Evolutionary conservation across 768 basidiomycete species (phyloP).

Genomic region (Favolaschia claudopus): DNA sequence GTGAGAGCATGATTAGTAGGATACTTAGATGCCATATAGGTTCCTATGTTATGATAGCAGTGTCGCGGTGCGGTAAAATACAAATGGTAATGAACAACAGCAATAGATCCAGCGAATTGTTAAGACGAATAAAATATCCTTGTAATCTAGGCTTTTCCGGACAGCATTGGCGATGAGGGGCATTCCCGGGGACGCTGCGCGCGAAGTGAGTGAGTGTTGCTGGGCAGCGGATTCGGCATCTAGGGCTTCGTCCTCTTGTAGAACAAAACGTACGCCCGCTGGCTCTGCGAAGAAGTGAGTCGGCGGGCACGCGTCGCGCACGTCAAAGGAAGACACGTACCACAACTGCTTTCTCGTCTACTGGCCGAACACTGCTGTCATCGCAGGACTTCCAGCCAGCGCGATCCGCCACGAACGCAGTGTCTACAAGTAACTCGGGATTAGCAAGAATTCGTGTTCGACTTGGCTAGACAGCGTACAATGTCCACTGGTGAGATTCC

Average conservation of each 20-base stretch:
- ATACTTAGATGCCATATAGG: slow-evolving; percentile 49
- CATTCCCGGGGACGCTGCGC: too few species aligned
- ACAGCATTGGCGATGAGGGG: background rate
- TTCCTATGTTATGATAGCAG: slow-evolving; percentile 36
- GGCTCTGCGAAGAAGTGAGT: slow-evolving; percentile 40
- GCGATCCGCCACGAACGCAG: slow-evolving; percentile 87
- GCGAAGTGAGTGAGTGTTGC: too few species aligned
- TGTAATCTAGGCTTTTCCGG: slow-evolving; percentile 44
- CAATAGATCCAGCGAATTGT: slow-evolving; percentile 31
- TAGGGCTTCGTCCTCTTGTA: slow-evolving; percentile 65
- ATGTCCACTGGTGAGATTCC: slow-evolving; percentile 93
- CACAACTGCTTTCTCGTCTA: slow-evolving; percentile 82
- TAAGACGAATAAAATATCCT: slow-evolving; percentile 38
- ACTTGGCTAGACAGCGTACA: slow-evolving; percentile 62
- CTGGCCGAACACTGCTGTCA: slow-evolving; percentile 84
- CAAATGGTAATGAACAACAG: slow-evolving; percentile 35
- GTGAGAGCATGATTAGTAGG: slow-evolving; percentile 32
- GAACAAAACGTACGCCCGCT: slow-evolving; percentile 83
- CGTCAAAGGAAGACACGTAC: slow-evolving; percentile 52
- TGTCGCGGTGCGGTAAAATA: slow-evolving; percentile 39
- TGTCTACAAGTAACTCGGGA: slow-evolving; percentile 62
- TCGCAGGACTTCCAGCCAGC: slow-evolving; percentile 95
- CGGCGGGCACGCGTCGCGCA: background rate
- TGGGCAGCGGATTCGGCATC: too few species aligned
- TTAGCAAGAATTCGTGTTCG: background rate